phyloP scores from a whole-genome alignment of 2,329 filamentous ascomycete genomes.

The Monosporascus sp. region DNA sequence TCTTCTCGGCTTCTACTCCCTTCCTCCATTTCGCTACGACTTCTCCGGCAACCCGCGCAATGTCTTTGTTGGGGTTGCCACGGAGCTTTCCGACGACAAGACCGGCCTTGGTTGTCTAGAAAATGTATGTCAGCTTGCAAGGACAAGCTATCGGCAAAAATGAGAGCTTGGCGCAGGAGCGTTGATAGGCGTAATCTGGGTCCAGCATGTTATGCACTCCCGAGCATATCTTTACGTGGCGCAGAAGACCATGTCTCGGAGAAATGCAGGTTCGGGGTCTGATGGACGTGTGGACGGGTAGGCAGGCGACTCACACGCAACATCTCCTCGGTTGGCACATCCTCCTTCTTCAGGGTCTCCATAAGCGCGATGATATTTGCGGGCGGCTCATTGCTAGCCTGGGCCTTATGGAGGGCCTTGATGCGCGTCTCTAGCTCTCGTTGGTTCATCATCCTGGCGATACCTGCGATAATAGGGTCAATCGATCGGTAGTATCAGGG shows the following conservation, averaged over 20 bases:
- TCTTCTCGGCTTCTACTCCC: slow-evolving; percentile 64
- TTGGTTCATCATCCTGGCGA: slow-evolving; percentile 58
- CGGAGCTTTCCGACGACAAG: slow-evolving; percentile 80
- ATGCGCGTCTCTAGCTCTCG: slow-evolving; percentile 76
- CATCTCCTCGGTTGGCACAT: slow-evolving; percentile 82
- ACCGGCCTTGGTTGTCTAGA: slow-evolving; percentile 78
- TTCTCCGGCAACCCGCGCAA: slow-evolving; percentile 71
- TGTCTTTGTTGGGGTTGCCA: slow-evolving; percentile 73
- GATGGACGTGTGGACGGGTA: neutral
- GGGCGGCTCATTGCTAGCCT: slow-evolving; percentile 68
- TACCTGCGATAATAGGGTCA: neutral
- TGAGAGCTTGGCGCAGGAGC: neutral
- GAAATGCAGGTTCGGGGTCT: neutral
- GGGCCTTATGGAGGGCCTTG: slow-evolving; percentile 75
- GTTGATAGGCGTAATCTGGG: neutral
- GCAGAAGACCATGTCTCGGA: slow-evolving; percentile 3
- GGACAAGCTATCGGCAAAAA: neutral
- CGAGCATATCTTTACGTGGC: neutral
- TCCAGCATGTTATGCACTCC: neutral
- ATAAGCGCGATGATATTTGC: slow-evolving; percentile 69
- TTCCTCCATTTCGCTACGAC: slow-evolving; percentile 87
- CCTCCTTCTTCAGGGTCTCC: slow-evolving; percentile 72
- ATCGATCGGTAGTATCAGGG: neutral
- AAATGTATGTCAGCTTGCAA: slow-evolving; percentile 5
- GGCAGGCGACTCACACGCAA: slow-evolving; percentile 58